Base-by-base conservation (phyloP, 805 yeast species). In the Yarrowia bubula region DNA sequence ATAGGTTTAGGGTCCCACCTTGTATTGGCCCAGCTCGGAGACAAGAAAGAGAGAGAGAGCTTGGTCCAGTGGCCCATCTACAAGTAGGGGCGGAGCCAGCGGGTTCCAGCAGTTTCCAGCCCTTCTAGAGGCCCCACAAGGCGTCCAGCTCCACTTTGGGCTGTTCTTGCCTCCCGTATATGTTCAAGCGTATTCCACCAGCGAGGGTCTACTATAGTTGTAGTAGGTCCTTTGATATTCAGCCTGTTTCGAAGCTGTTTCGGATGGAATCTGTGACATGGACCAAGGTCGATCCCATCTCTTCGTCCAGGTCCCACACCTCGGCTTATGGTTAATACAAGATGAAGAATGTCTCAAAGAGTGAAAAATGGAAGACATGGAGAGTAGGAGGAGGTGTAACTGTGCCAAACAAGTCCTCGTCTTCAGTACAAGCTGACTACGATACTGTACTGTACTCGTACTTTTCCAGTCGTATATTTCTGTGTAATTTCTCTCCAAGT, bases 201-300 rank as follows among this genome's bases (percentile, higher is more conserved):
- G n/a, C n/a, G n/a, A n/a, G n/a, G n/a, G 13, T 10, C 10, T 10
- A 9, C n/a, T n/a, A n/a, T n/a, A n/a, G n/a, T n/a, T n/a, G n/a
- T n/a, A n/a, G n/a, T n/a, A n/a, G n/a, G n/a, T n/a, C n/a, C n/a
- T n/a, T n/a, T n/a, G n/a, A n/a, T n/a, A n/a, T n/a, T n/a, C n/a
- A n/a, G n/a, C n/a, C n/a, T n/a, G 55, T 48, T 48, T 48, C 41
- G 55, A 48, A 48, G 41, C 32, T 48, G 55, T 48, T 48, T 48
- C 55, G 55, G 41, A 48, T 48, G 55, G 55, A 32, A 48, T 48
- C 53, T 48, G 53, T 48, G 53, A 48, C 55, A 48, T 48, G 55
- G 55, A 33, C 55, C 55, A 13, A 48, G 55, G 55, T 13, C 55
- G 55, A 48, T 48, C 55, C 55, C 55, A 48, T 48, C 55, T 48